These are phyloP conservation scores for Tolypocladium capitatum DNA, from an alignment of 2,329 filamentous ascomycete species.

Conservation along the genomic window DNA sequence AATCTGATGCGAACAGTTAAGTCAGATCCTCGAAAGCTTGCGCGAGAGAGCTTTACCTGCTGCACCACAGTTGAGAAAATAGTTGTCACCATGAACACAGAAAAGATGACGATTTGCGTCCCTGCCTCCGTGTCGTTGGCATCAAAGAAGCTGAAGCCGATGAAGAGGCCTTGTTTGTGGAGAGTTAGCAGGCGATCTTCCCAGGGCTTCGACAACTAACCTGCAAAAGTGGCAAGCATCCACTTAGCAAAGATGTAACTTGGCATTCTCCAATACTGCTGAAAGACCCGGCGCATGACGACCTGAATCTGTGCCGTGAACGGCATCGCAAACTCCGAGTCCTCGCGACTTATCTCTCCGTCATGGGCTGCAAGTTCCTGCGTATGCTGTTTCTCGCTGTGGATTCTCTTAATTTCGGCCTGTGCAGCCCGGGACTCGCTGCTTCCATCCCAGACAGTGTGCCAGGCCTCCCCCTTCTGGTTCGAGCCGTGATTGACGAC, in stretches of 20 bases:
- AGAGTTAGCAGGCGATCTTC: neutral
- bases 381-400: constrained; percentile 27
- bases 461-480: constrained; percentile 44
- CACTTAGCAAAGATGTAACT: constrained; percentile 66
- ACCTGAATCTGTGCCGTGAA: constrained; percentile 51
- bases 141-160: constrained; percentile 59
- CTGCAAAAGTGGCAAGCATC: constrained; percentile 42
- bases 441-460: constrained; percentile 48
- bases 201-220: neutral
- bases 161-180: constrained; percentile 41
- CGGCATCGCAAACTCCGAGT: constrained; percentile 66
- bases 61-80: constrained; percentile 60
- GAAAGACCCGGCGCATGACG: constrained; percentile 57
- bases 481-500: constrained; percentile 29
- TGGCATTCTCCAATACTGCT: constrained; percentile 75
- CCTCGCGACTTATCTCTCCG: constrained; percentile 10
- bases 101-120: constrained; percentile 64
- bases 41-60: constrained; percentile 27
- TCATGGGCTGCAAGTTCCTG: constrained; percentile 5
- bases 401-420: constrained; percentile 51
- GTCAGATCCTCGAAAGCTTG: neutral
- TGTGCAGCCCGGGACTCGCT: constrained; percentile 37
- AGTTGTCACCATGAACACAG: constrained; percentile 61
- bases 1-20: constrained; percentile 26
- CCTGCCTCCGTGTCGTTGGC: constrained; percentile 45